Evolutionary conservation across 2,329 filamentous ascomycete genomes (phyloP).

Genomic region (Pleurostoma richardsiae): DNA sequence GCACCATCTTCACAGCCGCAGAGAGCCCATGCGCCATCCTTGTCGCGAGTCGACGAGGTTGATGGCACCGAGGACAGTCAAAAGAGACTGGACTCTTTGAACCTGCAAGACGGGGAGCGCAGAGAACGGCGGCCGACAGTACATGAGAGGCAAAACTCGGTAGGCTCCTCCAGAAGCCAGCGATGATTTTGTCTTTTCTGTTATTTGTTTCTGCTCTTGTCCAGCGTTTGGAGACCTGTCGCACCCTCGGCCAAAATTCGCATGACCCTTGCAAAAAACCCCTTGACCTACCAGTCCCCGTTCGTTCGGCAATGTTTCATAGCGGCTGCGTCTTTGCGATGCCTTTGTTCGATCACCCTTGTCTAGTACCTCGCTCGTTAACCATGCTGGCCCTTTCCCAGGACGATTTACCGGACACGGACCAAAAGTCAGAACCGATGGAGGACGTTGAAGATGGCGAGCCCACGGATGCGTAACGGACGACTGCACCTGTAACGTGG

Average conservation of each 20-base stretch:
- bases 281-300: too few species aligned
- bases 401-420: neutral
- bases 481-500: neutral
- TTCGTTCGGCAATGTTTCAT: too few species aligned
- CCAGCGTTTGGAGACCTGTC: neutral
- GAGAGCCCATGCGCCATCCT: constrained; percentile 31
- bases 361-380: constrained; percentile 10
- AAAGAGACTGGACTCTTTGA: constrained; percentile 82
- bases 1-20: constrained; percentile 13
- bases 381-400: neutral
- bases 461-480: neutral
- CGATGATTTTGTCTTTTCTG: constrained; percentile 27
- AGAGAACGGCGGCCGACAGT: constrained; percentile 42
- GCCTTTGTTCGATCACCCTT: too few species aligned
- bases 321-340: too few species aligned
- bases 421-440: neutral
- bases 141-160: constrained; percentile 58
- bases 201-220: constrained; percentile 8
- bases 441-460: neutral
- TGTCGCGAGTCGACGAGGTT: constrained; percentile 63
- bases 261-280: neutral
- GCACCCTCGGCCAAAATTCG: neutral
- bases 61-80: constrained; percentile 81
- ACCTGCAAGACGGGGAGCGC: constrained; percentile 77
- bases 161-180: constrained; percentile 47